Evolutionary conservation across 257 asterid species (phyloP).

Genomic region (Ballota nigra): DNA sequence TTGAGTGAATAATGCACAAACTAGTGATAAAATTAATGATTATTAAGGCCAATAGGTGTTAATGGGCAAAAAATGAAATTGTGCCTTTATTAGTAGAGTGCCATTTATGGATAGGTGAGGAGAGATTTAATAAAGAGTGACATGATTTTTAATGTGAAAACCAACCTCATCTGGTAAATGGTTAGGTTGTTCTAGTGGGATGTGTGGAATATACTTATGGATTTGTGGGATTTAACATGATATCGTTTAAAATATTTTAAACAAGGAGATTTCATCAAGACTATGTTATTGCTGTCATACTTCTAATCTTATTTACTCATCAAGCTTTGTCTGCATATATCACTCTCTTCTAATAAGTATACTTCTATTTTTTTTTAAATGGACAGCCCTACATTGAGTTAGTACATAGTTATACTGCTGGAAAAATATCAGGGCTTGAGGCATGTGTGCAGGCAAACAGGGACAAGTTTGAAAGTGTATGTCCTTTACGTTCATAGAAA

Average conservation of each 20-base stretch:
- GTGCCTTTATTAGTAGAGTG: background rate
- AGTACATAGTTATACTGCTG: constrained; percentile 64
- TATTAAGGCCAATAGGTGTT: background rate
- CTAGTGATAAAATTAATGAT: background rate
- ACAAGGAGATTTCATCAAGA: background rate
- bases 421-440: constrained; percentile 79
- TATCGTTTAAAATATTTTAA: too few species aligned
- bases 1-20: background rate
- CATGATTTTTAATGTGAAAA: background rate
- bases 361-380: background rate
- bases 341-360: background rate
- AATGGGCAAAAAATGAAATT: background rate
- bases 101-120: background rate
- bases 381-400: constrained; percentile 83
- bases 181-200: background rate
- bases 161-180: background rate
- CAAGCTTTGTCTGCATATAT: background rate
- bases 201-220: background rate
- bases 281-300: background rate
- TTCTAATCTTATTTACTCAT: background rate
- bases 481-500: constrained; percentile 27
- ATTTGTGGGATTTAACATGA: background rate
- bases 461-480: constrained; percentile 54
- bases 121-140: background rate
- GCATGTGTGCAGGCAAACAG: constrained; percentile 54